These are phyloP conservation scores for Neurospora sp. DNA, from an alignment of 495 filamentous ascomycete genomes.

Conservation along the genomic window DNA sequence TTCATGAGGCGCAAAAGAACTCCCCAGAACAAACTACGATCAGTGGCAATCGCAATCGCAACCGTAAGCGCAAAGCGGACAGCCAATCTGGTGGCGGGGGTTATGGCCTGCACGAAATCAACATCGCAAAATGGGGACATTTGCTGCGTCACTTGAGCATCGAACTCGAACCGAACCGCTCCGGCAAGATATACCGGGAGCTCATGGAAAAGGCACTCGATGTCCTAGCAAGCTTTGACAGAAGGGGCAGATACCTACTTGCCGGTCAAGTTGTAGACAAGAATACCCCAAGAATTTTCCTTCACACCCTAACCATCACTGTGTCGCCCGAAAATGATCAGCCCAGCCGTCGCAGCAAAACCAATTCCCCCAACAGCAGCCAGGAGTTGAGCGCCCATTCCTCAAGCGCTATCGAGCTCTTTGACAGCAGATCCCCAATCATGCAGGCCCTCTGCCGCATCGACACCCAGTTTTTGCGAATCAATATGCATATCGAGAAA, in stretches of 20 bases:
- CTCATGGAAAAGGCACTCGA: slow-evolving; percentile 15
- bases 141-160: slow-evolving; percentile 28
- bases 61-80: neutral
- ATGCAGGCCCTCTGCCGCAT: slow-evolving; percentile 12
- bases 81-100: neutral
- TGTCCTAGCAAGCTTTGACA: neutral
- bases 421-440: slow-evolving; percentile 3
- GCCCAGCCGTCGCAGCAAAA: neutral
- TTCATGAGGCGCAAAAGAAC: neutral
- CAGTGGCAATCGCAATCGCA: neutral
- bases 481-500: slow-evolving; percentile 15
- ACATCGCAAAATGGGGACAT: slow-evolving; percentile 25
- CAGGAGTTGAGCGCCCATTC: neutral
- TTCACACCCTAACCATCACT: slow-evolving; percentile 26
- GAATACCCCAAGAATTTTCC: neutral
- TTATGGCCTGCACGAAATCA: slow-evolving; percentile 7
- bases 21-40: neutral
- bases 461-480: slow-evolving; percentile 13
- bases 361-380: neutral
- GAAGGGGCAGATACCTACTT: neutral
- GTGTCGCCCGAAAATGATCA: slow-evolving; percentile 6
- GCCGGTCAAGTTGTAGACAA: neutral
- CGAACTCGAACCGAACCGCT: slow-evolving; percentile 25
- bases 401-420: slow-evolving; percentile 10
- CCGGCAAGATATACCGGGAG: slow-evolving; percentile 9